These are phyloP conservation scores for Yarrowia deformans DNA, from an alignment of 805 yeast species.

Conservation along the genomic window DNA sequence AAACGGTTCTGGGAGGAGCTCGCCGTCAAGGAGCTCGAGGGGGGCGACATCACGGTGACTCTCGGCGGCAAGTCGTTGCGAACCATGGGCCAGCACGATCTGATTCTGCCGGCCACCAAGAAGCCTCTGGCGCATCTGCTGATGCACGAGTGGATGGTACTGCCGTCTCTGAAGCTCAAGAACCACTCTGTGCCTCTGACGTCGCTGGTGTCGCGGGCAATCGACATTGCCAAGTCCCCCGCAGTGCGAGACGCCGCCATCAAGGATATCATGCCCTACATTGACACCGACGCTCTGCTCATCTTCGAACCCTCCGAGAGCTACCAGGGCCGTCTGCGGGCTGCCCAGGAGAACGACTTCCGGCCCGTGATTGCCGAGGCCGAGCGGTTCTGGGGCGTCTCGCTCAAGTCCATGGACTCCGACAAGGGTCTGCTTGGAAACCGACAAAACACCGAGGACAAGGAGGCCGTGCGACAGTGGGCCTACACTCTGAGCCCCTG, in stretches of 20 bases:
- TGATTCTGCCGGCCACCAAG: conserved; percentile 68
- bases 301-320: conserved; percentile 83
- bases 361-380: conserved; percentile 74
- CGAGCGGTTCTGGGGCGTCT: conserved; percentile 62
- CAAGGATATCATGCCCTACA: conserved; percentile 71
- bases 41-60: conserved; percentile 59
- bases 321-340: conserved; percentile 81
- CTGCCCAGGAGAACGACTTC: conserved; percentile 79
- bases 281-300: conserved; percentile 93
- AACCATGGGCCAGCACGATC: conserved; percentile 80
- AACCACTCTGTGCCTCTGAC: conserved; percentile 87
- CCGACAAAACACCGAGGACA: conserved; percentile 66
- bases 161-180: conserved; percentile 66
- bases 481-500: conserved; percentile 67
- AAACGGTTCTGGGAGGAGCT: conserved; percentile 85
- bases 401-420: conserved; percentile 72
- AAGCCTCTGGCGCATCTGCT: conserved; percentile 73
- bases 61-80: conserved; percentile 78
- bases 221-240: conserved; percentile 65
- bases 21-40: conserved; percentile 52
- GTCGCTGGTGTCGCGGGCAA: conserved; percentile 82
- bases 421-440: conserved; percentile 86
- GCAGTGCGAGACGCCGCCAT: conserved; percentile 60
- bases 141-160: conserved; percentile 84
- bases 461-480: conserved; percentile 69